A percentile compares a stretch with the other conserved stretches of the same genome.
Conservation (phyloP, 1,284 basidiomycete species). For the Ustilago curta region DNA sequence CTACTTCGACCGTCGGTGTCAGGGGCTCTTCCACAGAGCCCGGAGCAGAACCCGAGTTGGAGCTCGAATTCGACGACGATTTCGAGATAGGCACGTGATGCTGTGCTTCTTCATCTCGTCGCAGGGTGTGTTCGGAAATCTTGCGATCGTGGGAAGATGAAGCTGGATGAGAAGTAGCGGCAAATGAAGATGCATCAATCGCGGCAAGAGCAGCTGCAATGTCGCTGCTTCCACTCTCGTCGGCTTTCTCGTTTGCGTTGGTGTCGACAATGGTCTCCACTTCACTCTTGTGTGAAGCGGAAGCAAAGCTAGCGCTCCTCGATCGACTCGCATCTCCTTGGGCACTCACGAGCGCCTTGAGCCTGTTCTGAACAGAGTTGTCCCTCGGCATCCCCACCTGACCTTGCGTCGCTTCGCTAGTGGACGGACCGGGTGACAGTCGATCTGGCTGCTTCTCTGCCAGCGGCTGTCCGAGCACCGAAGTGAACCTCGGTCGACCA, state of each 20-base stretch:
- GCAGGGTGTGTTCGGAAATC: constrained; percentile 5
- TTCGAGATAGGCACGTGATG: constrained; percentile 24
- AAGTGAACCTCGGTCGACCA: constrained; percentile 56
- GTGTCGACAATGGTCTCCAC: neutral
- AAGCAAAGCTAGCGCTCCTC: too few relatives aligned
- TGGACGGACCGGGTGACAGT: constrained; percentile 32
- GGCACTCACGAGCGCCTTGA: constrained; percentile 52
- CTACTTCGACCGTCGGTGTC: constrained; percentile 20
- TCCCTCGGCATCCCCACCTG: constrained; percentile 19
- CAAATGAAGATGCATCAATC: constrained; percentile 19
- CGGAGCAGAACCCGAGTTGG: constrained; percentile 9
- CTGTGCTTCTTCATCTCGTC: neutral
- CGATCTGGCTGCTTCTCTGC: constrained; percentile 17
- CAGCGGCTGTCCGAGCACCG: constrained; percentile 57
- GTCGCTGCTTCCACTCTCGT: constrained; percentile 26
- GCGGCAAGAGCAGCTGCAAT: constrained; percentile 30
- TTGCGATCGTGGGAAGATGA: neutral
- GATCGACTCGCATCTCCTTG: neutral
- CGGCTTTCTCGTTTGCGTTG: constrained; percentile 14
- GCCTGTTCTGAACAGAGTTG: constrained; percentile 49
- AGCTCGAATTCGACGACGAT: constrained; percentile 21
- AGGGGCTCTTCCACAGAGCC: constrained; percentile 19
- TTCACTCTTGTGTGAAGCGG: neutral
- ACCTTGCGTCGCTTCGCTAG: neutral
- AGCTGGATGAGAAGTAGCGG: neutral